Evolutionary conservation across 371 early-diverging fungal species (phyloP).

Genomic region (Blakeslea trispora): DNA sequence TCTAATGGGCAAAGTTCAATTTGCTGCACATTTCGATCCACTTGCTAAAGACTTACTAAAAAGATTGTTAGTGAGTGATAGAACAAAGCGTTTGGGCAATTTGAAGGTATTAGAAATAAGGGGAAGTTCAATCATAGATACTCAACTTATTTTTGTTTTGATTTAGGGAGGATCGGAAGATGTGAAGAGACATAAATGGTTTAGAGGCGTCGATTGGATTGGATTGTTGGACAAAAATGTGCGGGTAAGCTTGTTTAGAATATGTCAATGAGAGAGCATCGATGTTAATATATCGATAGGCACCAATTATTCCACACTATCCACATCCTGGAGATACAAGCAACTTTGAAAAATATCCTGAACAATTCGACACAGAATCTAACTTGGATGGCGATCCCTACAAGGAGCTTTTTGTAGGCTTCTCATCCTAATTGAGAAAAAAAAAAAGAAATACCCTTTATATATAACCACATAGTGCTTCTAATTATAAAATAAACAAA

Average conservation of each 20-base stretch:
- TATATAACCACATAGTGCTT: too few relatives aligned
- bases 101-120: constrained; percentile 50
- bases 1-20: constrained; percentile 81
- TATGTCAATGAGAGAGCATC: not conserved
- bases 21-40: constrained; percentile 87
- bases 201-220: constrained; percentile 82
- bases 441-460: not conserved
- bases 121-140: not conserved
- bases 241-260: constrained; percentile 34
- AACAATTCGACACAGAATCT: constrained; percentile 53
- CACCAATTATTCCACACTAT: constrained; percentile 78
- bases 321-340: constrained; percentile 91
- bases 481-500: too few relatives aligned
- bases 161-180: constrained; percentile 71
- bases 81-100: constrained; percentile 85
- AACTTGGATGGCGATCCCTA: constrained; percentile 43
- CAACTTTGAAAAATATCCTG: constrained; percentile 96
- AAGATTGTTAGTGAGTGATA: constrained; percentile 83
- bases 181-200: constrained; percentile 86
- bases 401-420: constrained; percentile 43
- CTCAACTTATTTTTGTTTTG: not conserved
- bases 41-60: constrained; percentile 90
- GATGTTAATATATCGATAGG: not conserved
- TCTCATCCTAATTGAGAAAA: constrained; percentile 24
- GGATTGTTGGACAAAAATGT: constrained; percentile 71